phyloP scores from a whole-genome alignment of 768 basidiomycete genomes.

The Macrolepiota dolichaula region DNA sequence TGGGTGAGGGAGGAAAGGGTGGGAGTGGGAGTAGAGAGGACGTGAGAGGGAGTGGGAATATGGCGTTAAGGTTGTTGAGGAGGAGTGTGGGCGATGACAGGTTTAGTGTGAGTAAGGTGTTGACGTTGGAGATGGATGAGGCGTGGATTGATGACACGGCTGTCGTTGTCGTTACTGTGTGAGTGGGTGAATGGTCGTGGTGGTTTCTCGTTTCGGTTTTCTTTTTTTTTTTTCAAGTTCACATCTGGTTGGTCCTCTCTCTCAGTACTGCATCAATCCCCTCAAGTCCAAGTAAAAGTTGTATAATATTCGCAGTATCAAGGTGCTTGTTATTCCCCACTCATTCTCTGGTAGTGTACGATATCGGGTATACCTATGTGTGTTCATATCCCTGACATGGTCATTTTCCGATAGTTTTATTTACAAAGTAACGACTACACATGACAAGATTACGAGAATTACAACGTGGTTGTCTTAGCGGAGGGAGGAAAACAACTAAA shows the following conservation, averaged over 20 bases:
- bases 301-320: not conserved
- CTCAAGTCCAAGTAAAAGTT: not conserved
- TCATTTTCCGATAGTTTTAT: not conserved
- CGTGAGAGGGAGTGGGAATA: slow-evolving; percentile 28
- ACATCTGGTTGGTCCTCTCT: not conserved
- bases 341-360: not conserved
- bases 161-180: slow-evolving; percentile 42
- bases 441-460: not conserved
- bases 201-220: not conserved
- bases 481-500: not conserved
- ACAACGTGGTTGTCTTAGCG: not conserved
- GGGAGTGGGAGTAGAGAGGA: slow-evolving; percentile 4
- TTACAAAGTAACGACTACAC: not conserved
- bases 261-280: not conserved
- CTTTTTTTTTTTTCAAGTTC: not conserved
- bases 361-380: not conserved
- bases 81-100: slow-evolving; percentile 53
- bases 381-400: not conserved
- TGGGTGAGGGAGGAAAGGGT: slow-evolving; percentile 12
- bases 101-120: slow-evolving; percentile 47
- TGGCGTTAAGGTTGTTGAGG: slow-evolving; percentile 57
- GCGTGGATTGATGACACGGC: slow-evolving; percentile 71
- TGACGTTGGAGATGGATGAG: slow-evolving; percentile 62
- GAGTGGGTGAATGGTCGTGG: not conserved
- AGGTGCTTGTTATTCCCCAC: not conserved